These are phyloP conservation scores for Elsinoe fawcettii DNA, from an alignment of 2,329 filamentous ascomycete species.

Conservation along the genomic window DNA sequence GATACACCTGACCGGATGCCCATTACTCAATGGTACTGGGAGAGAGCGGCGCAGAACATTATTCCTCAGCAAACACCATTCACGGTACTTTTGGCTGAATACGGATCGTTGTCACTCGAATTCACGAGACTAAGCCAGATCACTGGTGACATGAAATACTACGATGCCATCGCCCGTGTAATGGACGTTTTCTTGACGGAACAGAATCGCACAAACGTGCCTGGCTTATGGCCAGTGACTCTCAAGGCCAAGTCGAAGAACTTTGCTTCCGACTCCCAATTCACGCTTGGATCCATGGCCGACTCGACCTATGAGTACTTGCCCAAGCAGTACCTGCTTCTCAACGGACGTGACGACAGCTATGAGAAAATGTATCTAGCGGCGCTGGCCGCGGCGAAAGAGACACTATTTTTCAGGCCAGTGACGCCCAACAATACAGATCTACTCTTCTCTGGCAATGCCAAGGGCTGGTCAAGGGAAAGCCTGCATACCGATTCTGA, in stretches of 20 bases:
- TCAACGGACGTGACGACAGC: slow-evolving; percentile 27
- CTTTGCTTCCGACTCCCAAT: slow-evolving; percentile 25
- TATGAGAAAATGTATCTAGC: slow-evolving; percentile 41
- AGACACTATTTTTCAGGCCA: slow-evolving; percentile 39
- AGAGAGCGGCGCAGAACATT: slow-evolving; percentile 23
- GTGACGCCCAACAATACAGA: slow-evolving; percentile 38
- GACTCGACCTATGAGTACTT: slow-evolving; percentile 31
- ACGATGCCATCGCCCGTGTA: slow-evolving; percentile 54
- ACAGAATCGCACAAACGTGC: slow-evolving; percentile 49
- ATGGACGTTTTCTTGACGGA: slow-evolving; percentile 47
- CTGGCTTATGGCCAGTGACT: slow-evolving; percentile 55
- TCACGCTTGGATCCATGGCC: slow-evolving; percentile 28
- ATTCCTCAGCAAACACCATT: slow-evolving; percentile 26
- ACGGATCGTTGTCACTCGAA: slow-evolving; percentile 54
- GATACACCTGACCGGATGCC: slow-evolving; percentile 64
- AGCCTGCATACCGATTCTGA: slow-evolving; percentile 29
- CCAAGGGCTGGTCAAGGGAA: slow-evolving; percentile 21
- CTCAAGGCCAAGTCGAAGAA: slow-evolving; percentile 39
- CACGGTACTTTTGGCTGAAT: slow-evolving; percentile 40
- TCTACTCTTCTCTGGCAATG: slow-evolving; percentile 45
- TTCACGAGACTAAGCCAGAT: slow-evolving; percentile 59
- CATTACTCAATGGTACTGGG: slow-evolving; percentile 51
- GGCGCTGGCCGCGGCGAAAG: slow-evolving; percentile 42
- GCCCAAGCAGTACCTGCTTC: slow-evolving; percentile 25
- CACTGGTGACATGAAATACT: slow-evolving; percentile 53